Evolutionary conservation across 2,329 filamentous ascomycete species (phyloP), one percentile per base, ranked within the genome.

Genomic region (Bipolaris zeicola): DNA sequence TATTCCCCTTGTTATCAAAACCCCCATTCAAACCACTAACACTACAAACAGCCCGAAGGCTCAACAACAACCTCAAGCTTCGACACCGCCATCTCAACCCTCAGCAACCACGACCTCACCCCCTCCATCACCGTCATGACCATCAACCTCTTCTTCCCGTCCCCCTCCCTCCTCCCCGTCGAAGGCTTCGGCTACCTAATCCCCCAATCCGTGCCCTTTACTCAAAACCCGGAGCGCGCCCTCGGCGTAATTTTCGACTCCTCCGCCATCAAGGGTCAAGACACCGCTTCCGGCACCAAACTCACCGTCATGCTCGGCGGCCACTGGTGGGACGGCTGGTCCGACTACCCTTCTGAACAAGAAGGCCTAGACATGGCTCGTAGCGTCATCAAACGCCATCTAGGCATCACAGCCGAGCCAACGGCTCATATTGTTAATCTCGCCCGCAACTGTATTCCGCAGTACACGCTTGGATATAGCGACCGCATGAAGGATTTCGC

Each of bases 261-360:
- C 2, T 87, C 91, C 61, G 83, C 84, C 16, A 78, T 81, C n/a
- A 69, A 76, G 46, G 83, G 82, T 16, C 81, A 85, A 65, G 85
- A 89, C 70, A 80, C 77, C 3, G 81, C 75, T 1, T 70, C 74
- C 0, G 92, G 91, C 22, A 96, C 92, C 13, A 96, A 96, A 75
- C 77, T 98, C 50, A 96, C 94, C 14, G 90, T 98, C 66, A 96
- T 99, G 87, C 81, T 99, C 54, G 95, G 95, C 57, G 95, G 95
- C 1, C 92, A 97, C 77, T 92, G 91, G 84, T 98, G 91, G 91
- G 83, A 92, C 72, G 83, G 80, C 55, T 87, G 83, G 79, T 69
- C 76, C 1, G 78, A 80, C 37, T 85, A 85, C 55, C 92, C 92
- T 0, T 79, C 83, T 48, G 82, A 87, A 59, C 80, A 87, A 13